A percentile compares a stretch with the other conserved stretches of the same genome.
These are phyloP conservation scores for Xylaria sp. DNA, from an alignment of 2,329 filamentous ascomycete species.

Conservation along the genomic window DNA sequence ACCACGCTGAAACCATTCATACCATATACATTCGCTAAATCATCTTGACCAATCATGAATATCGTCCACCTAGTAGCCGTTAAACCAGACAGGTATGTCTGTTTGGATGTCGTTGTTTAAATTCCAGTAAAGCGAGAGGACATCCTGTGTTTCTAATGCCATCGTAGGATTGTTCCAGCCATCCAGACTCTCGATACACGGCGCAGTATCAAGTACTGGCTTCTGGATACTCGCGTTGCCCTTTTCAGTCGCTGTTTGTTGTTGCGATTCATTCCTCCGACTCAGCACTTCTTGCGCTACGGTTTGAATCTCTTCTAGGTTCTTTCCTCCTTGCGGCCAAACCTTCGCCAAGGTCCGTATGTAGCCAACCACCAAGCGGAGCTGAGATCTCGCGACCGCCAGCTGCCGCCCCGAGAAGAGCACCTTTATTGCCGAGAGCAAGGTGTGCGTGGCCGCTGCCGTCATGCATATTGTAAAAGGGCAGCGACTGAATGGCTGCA, in stretches of 20 bases:
- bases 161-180: conserved; percentile 25
- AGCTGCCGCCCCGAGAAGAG: conserved; percentile 35
- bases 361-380: conserved; percentile 37
- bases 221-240: background rate
- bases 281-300: conserved; percentile 37
- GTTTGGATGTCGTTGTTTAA: conserved; percentile 30
- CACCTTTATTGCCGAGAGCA: conserved; percentile 32
- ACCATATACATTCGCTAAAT: background rate
- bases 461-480: conserved; percentile 41
- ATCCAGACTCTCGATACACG: conserved; percentile 23
- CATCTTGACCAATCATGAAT: background rate
- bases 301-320: conserved; percentile 33
- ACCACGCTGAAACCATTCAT: background rate
- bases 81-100: conserved; percentile 37
- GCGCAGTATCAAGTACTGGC: background rate
- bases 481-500: conserved; percentile 30
- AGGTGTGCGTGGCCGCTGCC: conserved; percentile 30
- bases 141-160: conserved; percentile 15
- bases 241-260: background rate
- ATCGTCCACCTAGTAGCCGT: conserved; percentile 18
- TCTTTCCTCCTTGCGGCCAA: conserved; percentile 35
- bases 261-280: conserved; percentile 8
- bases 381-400: conserved; percentile 34
- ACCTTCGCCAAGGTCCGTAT: conserved; percentile 32
- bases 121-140: conserved; percentile 28